A percentile compares a stretch with the other conserved stretches of the same genome.
phyloP scores from a whole-genome alignment of 1,284 basidiomycete genomes.

The Papiliotrema laurentii region DNA sequence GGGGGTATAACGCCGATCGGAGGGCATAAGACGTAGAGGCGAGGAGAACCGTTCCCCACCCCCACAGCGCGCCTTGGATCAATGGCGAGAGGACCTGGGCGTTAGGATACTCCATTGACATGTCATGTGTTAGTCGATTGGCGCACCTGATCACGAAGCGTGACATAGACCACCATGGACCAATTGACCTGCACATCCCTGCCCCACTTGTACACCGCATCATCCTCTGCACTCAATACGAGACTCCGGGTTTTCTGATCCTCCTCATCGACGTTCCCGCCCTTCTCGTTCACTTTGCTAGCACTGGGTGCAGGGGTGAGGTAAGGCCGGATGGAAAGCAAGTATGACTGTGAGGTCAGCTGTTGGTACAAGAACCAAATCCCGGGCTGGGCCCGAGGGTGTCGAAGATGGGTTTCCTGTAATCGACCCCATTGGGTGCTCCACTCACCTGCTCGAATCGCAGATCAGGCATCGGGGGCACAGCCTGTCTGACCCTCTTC shows the following conservation, averaged over 20 bases:
- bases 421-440: no score
- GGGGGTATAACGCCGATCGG: constrained; percentile 30
- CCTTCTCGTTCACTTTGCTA: constrained; percentile 7
- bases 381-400: background rate
- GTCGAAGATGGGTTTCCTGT: background rate
- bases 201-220: constrained; percentile 41
- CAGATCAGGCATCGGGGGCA: constrained; percentile 45
- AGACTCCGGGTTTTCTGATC: constrained; percentile 17
- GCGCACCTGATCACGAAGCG: constrained; percentile 46
- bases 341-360: constrained; percentile 27
- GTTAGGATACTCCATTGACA: no score
- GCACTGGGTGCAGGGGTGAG: constrained; percentile 20
- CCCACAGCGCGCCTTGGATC: constrained; percentile 46
- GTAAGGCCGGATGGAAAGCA: constrained; percentile 39
- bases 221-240: constrained; percentile 26
- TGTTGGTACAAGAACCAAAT: background rate
- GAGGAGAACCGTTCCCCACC: constrained; percentile 31
- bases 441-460: constrained; percentile 44
- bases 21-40: constrained; percentile 21
- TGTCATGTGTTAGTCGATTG: no score
- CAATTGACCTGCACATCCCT: constrained; percentile 39
- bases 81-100: constrained; percentile 33
- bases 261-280: constrained; percentile 1
- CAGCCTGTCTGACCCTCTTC: constrained; percentile 32
- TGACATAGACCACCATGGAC: constrained; percentile 38